These are phyloP conservation scores for Leishmania tarentolae DNA, from an alignment of 208 protist genomes.

Conservation along the genomic window DNA sequence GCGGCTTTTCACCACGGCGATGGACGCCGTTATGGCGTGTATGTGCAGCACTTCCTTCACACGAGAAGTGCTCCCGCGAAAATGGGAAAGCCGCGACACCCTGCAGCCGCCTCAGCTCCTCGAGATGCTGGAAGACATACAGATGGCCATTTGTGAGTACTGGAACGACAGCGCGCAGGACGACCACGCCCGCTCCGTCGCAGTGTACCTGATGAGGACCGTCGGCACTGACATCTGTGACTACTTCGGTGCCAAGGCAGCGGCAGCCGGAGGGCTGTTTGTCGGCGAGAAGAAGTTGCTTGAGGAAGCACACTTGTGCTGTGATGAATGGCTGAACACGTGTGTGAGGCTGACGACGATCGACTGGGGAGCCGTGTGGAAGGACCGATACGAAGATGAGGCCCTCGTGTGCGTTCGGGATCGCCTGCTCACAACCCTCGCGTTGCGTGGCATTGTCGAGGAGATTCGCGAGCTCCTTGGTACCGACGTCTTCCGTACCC, in stretches of 20 bases:
- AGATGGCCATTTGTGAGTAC: slow-evolving; percentile 80
- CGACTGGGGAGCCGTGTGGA: slow-evolving; percentile 78
- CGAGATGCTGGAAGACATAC: slow-evolving; percentile 79
- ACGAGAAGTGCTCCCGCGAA: slow-evolving; percentile 52
- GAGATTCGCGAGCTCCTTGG: slow-evolving; percentile 78
- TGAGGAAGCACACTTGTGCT: slow-evolving; percentile 67
- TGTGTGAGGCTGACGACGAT: slow-evolving; percentile 81
- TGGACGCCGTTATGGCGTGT: slow-evolving; percentile 62
- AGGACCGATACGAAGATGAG: slow-evolving; percentile 56
- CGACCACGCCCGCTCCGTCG: slow-evolving; percentile 62
- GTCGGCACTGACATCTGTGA: slow-evolving; percentile 71
- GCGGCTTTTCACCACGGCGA: slow-evolving; percentile 54
- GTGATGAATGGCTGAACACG: slow-evolving; percentile 77
- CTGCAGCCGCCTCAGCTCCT: slow-evolving; percentile 57
- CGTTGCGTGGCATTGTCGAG: slow-evolving; percentile 67
- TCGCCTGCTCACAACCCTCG: slow-evolving; percentile 55
- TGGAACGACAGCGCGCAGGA: slow-evolving; percentile 88
- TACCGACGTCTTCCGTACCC: slow-evolving; percentile 42
- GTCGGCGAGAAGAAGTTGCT: slow-evolving; percentile 49
- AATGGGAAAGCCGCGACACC: slow-evolving; percentile 48
- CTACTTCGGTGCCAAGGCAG: slow-evolving; percentile 60
- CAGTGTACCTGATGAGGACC: slow-evolving; percentile 79
- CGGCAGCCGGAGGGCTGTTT: slow-evolving; percentile 55
- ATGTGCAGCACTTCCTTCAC: slow-evolving; percentile 85
- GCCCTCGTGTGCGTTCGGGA: slow-evolving; percentile 52